These are phyloP conservation scores for Sclerotinia subarctica DNA, from an alignment of 2,329 filamentous ascomycete genomes.

Conservation along the genomic window DNA sequence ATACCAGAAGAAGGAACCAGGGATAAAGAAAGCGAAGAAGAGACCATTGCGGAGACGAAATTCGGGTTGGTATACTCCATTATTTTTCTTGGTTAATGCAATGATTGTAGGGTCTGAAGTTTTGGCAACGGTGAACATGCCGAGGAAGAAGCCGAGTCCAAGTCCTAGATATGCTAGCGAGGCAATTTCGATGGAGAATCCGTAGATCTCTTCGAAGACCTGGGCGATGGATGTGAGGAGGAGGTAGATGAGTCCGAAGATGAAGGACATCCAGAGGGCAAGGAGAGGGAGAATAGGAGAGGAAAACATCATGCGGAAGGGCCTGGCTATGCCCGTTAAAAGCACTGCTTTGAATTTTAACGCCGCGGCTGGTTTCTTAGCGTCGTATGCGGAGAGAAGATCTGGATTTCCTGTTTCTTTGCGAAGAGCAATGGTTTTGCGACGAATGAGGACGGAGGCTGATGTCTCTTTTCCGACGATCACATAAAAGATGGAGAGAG, in stretches of 20 bases:
- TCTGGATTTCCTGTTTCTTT: conserved; percentile 43
- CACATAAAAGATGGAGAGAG: conserved; percentile 40
- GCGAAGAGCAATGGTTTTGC: conserved; percentile 38
- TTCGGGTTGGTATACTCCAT: conserved; percentile 33
- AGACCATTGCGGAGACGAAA: conserved; percentile 44
- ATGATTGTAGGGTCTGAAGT: conserved; percentile 47
- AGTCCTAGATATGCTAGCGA: conserved; percentile 48
- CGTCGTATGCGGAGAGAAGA: conserved; percentile 45
- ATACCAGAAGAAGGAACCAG: conserved; percentile 45
- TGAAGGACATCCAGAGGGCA: conserved; percentile 25
- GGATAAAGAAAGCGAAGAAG: conserved; percentile 44
- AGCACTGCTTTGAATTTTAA: conserved; percentile 34
- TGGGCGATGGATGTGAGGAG: conserved; percentile 31
- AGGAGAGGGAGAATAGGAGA: conserved; percentile 41
- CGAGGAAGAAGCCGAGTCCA: conserved; percentile 44
- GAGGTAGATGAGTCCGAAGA: conserved; percentile 35
- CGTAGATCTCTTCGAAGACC: conserved; percentile 38
- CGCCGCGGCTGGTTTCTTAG: conserved; percentile 26
- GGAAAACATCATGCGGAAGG: conserved; percentile 47
- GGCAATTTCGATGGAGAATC: conserved; percentile 42
- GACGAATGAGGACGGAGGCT: conserved; percentile 46
- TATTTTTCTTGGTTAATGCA: conserved; percentile 45
- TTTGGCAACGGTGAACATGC: conserved; percentile 43
- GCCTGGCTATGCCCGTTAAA: conserved; percentile 34
- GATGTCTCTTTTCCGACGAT: conserved; percentile 49